These are phyloP conservation scores for Trypanosoma boissoni DNA, from an alignment of 208 protist genomes.

Conservation along the genomic window DNA sequence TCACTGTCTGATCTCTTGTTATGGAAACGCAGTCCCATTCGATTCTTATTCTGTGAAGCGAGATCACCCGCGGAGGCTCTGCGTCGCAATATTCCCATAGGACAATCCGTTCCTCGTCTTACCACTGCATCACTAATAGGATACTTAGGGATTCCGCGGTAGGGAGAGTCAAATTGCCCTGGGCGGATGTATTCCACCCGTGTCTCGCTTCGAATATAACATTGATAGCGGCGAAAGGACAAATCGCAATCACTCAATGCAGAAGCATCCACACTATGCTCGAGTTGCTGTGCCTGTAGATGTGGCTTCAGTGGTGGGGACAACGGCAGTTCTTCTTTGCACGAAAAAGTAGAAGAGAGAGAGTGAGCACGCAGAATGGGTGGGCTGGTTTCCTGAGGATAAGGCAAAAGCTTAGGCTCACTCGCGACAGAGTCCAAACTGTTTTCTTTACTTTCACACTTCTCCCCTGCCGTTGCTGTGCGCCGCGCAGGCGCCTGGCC, in stretches of 20 bases:
- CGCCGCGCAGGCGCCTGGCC: conserved; percentile 1
- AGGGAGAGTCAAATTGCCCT: not conserved
- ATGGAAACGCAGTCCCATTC: too few species aligned
- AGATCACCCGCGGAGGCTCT: too few species aligned
- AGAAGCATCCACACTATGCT: not conserved
- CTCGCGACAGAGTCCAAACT: too few species aligned
- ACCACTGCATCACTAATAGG: not conserved
- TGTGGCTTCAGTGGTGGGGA: not conserved
- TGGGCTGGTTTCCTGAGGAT: too few species aligned
- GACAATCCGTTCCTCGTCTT: not conserved
- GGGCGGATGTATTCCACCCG: not conserved
- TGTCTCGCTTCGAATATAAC: not conserved
- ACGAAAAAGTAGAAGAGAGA: too few species aligned
- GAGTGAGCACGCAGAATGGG: too few species aligned
- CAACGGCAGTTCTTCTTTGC: too few species aligned
- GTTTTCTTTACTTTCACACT: too few species aligned
- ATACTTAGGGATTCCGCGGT: not conserved
- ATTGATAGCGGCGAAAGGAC: not conserved
- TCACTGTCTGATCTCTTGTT: too few species aligned
- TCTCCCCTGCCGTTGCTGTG: not conserved
- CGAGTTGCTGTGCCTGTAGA: not conserved
- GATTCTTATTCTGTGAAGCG: too few species aligned
- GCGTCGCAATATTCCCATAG: too few species aligned
- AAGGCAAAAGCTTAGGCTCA: too few species aligned
- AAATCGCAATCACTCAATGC: not conserved